Evolutionary conservation across 1,284 basidiomycete species (phyloP).

Genomic region (Ganoderma lucidum): DNA sequence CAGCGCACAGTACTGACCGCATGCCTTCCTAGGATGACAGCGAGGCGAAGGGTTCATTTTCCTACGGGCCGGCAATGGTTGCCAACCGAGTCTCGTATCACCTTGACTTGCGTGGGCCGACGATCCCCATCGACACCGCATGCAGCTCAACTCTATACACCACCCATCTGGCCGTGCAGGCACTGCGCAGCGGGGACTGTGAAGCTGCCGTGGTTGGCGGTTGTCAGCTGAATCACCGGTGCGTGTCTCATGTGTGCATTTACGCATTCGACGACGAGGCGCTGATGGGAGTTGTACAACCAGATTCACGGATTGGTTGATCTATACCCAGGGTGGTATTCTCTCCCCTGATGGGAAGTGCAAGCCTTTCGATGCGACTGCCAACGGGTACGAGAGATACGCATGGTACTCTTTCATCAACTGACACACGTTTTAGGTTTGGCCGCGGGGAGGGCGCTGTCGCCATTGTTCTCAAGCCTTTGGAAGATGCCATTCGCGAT

Average conservation of each 20-base stretch:
- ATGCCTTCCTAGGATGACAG: constrained; percentile 42
- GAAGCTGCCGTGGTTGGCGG: constrained; percentile 58
- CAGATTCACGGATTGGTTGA: constrained; percentile 36
- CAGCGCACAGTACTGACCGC: neutral
- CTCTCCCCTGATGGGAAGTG: constrained; percentile 55
- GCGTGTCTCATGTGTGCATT: constrained; percentile 9
- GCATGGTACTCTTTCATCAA: neutral
- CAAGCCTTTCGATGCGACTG: constrained; percentile 57
- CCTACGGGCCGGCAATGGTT: constrained; percentile 46
- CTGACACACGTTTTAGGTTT: constrained; percentile 30
- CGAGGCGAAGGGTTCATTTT: constrained; percentile 48
- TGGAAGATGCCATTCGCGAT: constrained; percentile 38
- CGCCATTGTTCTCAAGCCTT: constrained; percentile 40
- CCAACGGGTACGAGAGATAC: constrained; percentile 47
- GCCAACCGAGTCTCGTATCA: constrained; percentile 59
- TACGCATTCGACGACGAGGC: neutral
- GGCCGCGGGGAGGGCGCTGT: constrained; percentile 38
- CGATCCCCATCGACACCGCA: constrained; percentile 57
- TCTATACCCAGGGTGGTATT: constrained; percentile 47
- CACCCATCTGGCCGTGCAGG: constrained; percentile 55
- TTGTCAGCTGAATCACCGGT: constrained; percentile 51
- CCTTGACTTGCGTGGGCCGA: constrained; percentile 56
- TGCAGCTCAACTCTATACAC: constrained; percentile 57
- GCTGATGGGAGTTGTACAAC: neutral
- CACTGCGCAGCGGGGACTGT: constrained; percentile 53